Evolutionary conservation across 1,139 yeast species (phyloP).

Genomic region (Diutina scorzettiae): DNA sequence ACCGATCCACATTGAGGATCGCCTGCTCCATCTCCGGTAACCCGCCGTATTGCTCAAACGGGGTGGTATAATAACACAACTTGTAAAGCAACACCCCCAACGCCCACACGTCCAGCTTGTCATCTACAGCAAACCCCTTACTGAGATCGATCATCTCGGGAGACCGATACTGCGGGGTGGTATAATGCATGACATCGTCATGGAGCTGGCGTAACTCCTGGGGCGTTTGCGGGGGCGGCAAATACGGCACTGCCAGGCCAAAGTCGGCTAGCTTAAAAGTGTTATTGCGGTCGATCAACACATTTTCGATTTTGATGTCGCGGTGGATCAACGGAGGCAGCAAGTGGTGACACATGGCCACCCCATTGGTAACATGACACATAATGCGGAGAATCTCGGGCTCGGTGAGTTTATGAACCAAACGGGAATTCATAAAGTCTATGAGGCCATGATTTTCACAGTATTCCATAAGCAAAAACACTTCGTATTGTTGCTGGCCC

Average conservation of each 20-base stretch:
- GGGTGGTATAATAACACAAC: constrained; percentile 74
- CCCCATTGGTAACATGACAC: constrained; percentile 73
- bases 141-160: constrained; percentile 77
- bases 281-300: constrained; percentile 43
- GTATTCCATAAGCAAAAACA: constrained; percentile 83
- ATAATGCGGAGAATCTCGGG: constrained; percentile 72
- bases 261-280: constrained; percentile 65
- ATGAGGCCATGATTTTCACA: constrained; percentile 80
- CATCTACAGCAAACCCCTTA: constrained; percentile 57
- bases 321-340: constrained; percentile 79
- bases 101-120: constrained; percentile 78
- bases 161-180: constrained; percentile 73
- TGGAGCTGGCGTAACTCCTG: constrained; percentile 49
- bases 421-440: constrained; percentile 88
- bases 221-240: constrained; percentile 53
- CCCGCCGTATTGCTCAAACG: constrained; percentile 52
- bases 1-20: constrained; percentile 23
- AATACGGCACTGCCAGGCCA: constrained; percentile 55
- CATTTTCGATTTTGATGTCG: constrained; percentile 73
- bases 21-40: constrained; percentile 29
- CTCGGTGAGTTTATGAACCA: constrained; percentile 71
- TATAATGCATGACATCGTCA: constrained; percentile 60
- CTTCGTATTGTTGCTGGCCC: constrained; percentile 55
- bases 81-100: constrained; percentile 69
- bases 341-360: constrained; percentile 79